Evolutionary conservation across 2,329 filamentous ascomycete species (phyloP).

Genomic region (Pseudomassariella vexata): DNA sequence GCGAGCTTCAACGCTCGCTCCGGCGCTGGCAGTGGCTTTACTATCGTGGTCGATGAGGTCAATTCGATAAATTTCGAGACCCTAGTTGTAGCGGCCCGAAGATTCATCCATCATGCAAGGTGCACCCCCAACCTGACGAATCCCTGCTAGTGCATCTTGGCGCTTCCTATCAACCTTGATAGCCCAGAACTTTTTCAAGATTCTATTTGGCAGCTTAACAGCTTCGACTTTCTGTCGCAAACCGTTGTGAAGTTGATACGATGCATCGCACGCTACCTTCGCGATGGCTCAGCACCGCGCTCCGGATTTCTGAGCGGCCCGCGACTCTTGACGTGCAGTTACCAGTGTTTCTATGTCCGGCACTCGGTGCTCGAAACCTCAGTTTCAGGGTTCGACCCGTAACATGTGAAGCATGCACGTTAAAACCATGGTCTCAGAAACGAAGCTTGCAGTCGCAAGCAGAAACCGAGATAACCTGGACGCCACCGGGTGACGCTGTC

Average conservation of each 20-base stretch:
- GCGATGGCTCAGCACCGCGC: conserved; percentile 35
- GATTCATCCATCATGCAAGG: conserved; percentile 8
- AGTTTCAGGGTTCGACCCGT: conserved; percentile 3
- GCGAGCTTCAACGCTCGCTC: conserved; percentile 14
- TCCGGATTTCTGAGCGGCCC: conserved; percentile 34
- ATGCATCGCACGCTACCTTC: conserved; percentile 41
- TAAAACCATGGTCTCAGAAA: too few relatives aligned
- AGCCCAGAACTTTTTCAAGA: too few relatives aligned
- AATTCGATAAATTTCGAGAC: conserved; percentile 6
- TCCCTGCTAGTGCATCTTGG: too few relatives aligned
- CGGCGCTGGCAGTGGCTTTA: conserved; percentile 1
- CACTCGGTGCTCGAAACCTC: conserved; percentile 23
- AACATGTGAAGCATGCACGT: conserved; percentile 18
- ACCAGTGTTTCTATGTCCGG: conserved; percentile 44
- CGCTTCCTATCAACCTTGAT: too few relatives aligned
- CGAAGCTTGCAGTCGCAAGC: conserved; percentile 23
- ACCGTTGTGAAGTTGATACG: too few relatives aligned
- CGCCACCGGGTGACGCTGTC: background rate
- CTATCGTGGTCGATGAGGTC: background rate
- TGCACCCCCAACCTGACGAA: too few relatives aligned
- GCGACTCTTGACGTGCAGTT: conserved; percentile 30
- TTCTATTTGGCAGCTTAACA: too few relatives aligned
- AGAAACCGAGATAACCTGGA: conserved; percentile 2
- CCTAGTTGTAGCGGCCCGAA: conserved; percentile 6
- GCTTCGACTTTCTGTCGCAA: too few relatives aligned